Conservation (phyloP, 306 rosid species). For the Begonia masoniana region DNA sequence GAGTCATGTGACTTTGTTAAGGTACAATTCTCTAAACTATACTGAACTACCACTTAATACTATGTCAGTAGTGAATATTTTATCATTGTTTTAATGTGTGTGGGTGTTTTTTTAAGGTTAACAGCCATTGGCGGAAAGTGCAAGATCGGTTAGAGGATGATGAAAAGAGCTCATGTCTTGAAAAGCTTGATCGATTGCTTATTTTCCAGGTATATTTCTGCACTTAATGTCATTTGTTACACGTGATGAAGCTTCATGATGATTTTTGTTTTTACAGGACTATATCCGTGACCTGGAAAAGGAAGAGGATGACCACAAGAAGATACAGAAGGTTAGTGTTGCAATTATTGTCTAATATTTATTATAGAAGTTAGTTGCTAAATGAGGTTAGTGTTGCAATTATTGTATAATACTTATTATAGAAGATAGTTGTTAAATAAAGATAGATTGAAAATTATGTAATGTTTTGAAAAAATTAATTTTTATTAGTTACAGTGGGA, state of each 20-base stretch:
- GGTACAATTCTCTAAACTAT: conserved; percentile 22
- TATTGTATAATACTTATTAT: too few relatives aligned
- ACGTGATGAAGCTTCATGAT: conserved; percentile 15
- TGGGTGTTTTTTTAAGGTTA: conserved; percentile 38
- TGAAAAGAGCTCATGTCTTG: conserved; percentile 81
- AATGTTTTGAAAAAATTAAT: too few relatives aligned
- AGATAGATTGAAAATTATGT: too few relatives aligned
- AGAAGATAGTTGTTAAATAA: too few relatives aligned
- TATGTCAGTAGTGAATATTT: neutral
- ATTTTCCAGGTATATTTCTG: conserved; percentile 63
- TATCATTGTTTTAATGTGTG: neutral
- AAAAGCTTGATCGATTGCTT: conserved; percentile 84
- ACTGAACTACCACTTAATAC: neutral
- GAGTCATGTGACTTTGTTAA: conserved; percentile 82
- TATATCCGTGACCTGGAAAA: conserved; percentile 89
- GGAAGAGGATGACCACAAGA: conserved; percentile 89
- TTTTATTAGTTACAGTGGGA: too few relatives aligned
- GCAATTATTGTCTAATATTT: too few relatives aligned
- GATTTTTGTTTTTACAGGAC: conserved; percentile 52
- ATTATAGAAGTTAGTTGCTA: too few relatives aligned
- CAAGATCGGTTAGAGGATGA: conserved; percentile 98
- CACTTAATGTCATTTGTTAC: conserved; percentile 8
- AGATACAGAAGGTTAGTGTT: conserved; percentile 51
- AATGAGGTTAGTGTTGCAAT: too few relatives aligned
- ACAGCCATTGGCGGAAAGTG: conserved; percentile 87